Percentiles rank a stretch among this genome's conserved stretches.
These are phyloP conservation scores for Crithidia sp. DNA, from an alignment of 208 protist genomes.

Conservation along the genomic window DNA sequence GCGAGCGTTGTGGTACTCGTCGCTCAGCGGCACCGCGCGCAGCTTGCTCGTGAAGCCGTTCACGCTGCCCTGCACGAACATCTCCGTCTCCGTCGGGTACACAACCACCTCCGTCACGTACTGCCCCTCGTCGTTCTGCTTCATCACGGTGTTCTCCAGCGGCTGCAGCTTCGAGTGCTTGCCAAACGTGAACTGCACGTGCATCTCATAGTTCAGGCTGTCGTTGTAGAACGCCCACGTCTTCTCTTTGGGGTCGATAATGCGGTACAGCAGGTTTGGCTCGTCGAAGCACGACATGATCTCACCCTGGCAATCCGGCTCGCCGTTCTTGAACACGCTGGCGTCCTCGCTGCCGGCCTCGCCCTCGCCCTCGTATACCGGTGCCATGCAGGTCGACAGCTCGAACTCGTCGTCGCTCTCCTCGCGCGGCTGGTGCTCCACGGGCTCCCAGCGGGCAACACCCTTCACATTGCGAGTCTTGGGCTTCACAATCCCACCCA, in stretches of 20 bases:
- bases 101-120: conserved; percentile 56
- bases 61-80: conserved; percentile 69
- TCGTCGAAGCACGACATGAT: conserved; percentile 81
- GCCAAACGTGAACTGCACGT: conserved; percentile 74
- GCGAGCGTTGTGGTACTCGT: conserved; percentile 54
- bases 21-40: conserved; percentile 55
- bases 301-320: conserved; percentile 61
- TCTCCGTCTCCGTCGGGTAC: conserved; percentile 78
- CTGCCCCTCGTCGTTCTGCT: conserved; percentile 40
- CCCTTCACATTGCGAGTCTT: conserved; percentile 40
- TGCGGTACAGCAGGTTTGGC: conserved; percentile 78
- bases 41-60: conserved; percentile 77
- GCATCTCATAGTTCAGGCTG: conserved; percentile 72
- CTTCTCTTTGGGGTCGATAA: conserved; percentile 64
- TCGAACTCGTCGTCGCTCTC: conserved; percentile 18
- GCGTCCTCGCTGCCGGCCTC: conserved; percentile 17
- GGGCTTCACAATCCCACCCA: conserved; percentile 32
- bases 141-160: conserved; percentile 60
- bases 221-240: conserved; percentile 88
- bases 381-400: conserved; percentile 17
- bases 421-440: conserved; percentile 51
- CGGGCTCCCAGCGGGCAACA: conserved; percentile 61
- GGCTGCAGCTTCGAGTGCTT: conserved; percentile 60
- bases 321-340: conserved; percentile 63
- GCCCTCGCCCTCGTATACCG: conserved; percentile 45